Conservation (phyloP, 2,329 filamentous ascomycete species). For the Diplodia corticola region DNA sequence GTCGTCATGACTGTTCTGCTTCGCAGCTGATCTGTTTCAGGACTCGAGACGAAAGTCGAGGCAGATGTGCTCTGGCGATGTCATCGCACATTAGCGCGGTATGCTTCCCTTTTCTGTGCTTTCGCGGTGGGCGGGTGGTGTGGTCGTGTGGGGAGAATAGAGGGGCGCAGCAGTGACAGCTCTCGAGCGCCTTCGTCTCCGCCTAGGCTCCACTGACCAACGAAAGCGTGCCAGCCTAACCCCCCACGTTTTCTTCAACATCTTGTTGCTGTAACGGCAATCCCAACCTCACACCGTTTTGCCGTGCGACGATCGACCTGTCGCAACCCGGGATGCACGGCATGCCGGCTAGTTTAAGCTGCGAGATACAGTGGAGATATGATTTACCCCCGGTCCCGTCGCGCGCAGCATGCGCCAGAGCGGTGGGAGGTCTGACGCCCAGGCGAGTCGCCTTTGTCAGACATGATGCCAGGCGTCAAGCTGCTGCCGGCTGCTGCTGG, state of each 20-base stretch:
- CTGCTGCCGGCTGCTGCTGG: too few species aligned
- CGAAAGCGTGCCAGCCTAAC: not conserved
- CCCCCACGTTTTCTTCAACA: not conserved
- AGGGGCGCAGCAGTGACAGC: not conserved
- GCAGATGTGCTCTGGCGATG: not conserved
- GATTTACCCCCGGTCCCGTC: not conserved
- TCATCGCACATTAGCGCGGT: conserved; percentile 7
- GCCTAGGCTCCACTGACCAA: not conserved
- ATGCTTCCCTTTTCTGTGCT: not conserved
- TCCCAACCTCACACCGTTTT: not conserved
- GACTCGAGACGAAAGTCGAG: not conserved
- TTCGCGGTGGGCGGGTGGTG: not conserved
- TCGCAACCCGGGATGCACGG: not conserved
- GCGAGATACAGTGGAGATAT: conserved; percentile 7
- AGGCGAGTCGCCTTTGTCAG: not conserved
- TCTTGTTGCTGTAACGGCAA: not conserved
- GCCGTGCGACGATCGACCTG: not conserved
- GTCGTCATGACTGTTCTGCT: not conserved
- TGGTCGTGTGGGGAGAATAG: not conserved
- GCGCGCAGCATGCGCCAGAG: not conserved
- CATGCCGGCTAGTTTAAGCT: not conserved
- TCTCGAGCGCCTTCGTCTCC: not conserved
- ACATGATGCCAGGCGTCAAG: too few species aligned
- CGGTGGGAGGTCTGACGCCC: not conserved
- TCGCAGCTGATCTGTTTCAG: not conserved